Evolutionary conservation across 2,329 filamentous ascomycete genomes (phyloP), one percentile per base, ranked within the genome.

Genomic region (Pezicula carpinea): DNA sequence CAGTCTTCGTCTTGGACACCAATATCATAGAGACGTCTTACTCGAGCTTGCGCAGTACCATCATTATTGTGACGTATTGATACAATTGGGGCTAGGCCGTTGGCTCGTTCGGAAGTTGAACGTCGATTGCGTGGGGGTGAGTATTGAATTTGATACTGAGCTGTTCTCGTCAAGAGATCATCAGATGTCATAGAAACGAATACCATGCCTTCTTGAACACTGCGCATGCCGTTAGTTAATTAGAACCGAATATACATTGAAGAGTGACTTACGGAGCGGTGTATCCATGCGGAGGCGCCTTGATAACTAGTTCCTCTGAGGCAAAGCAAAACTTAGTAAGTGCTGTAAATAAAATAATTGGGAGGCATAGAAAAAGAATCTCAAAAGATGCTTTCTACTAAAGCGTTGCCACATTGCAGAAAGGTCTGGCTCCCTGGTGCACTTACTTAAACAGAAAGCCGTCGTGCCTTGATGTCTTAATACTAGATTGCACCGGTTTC

Each of bases 161-260:
- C 78, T 10, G 89, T 93, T 48, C 84, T 77, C 17, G 74, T 78
- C 36, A 93, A 69, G 1, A 93, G 71, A 50, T 93, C 84, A 55
- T 95, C 83, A 32, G 83, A 79, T 34, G 82, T 79, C 91, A 96
- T 96, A 39, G 88, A 80, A 22, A 97, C 77, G 61, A 96, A 96
- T 1, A 97, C 80, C 77, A 96, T 85, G 38, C 93, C 92, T 75
- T 95, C 87, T 66, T 92, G 85, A 44, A 96, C 84, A 45, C 88
- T 92, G 18, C 2, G 34, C 23, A 63, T 47, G 6, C 3, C 34
- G 21, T 14, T 14, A 29, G 22, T n/a, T 21, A 18, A 33, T 17
- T 26, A 29, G 8, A 15, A 15, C 19, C 26, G n/a, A 31, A 8
- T 11, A 29, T 13, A 8, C 10, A 8, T 8, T 29, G 10, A 33